phyloP scores from a whole-genome alignment of 306 rosid species.

The Vigna hirtella region DNA sequence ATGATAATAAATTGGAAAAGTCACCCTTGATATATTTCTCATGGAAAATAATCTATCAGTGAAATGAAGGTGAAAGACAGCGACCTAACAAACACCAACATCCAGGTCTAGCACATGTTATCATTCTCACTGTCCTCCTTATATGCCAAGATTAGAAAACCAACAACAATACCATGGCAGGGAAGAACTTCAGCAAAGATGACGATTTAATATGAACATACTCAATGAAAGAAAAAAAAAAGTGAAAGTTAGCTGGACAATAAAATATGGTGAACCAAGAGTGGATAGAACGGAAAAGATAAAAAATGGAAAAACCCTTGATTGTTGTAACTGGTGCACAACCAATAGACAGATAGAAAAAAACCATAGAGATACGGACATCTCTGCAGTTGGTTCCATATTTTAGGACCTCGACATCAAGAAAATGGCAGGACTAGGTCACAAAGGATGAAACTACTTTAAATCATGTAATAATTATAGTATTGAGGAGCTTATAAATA shows the following conservation, averaged over 20 bases:
- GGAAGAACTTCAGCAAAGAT: not conserved
- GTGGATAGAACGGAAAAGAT: not conserved
- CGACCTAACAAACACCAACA: too few relatives aligned
- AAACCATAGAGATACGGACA: conserved; percentile 1
- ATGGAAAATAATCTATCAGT: too few relatives aligned
- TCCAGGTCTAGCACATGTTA: too few relatives aligned
- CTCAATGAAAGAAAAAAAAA: not conserved
- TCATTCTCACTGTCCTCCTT: too few relatives aligned
- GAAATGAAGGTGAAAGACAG: too few relatives aligned
- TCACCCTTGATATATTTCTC: too few relatives aligned
- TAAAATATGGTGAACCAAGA: not conserved
- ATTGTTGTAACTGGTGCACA: not conserved
- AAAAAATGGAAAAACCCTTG: not conserved
- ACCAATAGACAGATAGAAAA: conserved; percentile 20
- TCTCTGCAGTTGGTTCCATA: not conserved
- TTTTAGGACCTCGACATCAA: not conserved
- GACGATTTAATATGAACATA: not conserved
- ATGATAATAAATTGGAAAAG: not conserved
- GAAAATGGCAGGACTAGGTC: not conserved
- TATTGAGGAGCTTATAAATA: not conserved
- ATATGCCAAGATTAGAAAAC: not conserved
- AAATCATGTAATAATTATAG: not conserved
- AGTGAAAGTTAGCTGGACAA: not conserved
- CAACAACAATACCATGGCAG: not conserved
- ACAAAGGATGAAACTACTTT: conserved; percentile 5